Evolutionary conservation across 176 grass and related monocot species (phyloP).

Genomic region (Alloteropsis semialata): DNA sequence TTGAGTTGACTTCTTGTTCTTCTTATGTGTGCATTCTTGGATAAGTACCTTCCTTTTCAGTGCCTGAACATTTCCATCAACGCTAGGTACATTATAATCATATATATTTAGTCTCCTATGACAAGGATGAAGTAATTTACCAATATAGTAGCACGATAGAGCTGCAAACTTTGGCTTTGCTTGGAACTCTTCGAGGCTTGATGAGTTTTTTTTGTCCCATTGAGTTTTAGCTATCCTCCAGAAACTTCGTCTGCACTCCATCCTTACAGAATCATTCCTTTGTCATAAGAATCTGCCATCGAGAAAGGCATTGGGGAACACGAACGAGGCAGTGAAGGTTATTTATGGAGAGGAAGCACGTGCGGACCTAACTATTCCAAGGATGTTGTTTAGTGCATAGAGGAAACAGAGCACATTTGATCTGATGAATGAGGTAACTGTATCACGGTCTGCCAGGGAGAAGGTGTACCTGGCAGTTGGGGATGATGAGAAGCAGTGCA

Average conservation of each 20-base stretch:
- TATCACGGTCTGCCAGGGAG: neutral
- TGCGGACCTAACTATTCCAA: neutral
- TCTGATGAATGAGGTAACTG: neutral
- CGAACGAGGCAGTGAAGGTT: neutral
- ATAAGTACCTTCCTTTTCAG: neutral
- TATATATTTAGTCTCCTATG: neutral
- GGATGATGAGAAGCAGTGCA: neutral
- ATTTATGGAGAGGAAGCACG: neutral
- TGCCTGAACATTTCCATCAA: neutral
- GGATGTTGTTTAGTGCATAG: neutral
- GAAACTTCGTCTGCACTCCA: neutral
- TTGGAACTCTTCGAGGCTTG: neutral
- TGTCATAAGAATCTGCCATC: conserved; percentile 5
- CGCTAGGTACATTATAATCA: neutral
- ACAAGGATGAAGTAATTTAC: conserved; percentile 10
- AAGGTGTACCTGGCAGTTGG: neutral
- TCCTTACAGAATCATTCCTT: conserved; percentile 7
- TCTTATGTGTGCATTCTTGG: neutral
- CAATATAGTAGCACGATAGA: neutral
- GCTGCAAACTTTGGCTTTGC: neutral
- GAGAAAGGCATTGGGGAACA: neutral
- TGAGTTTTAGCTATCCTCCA: conserved; percentile 3
- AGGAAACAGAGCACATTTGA: neutral
- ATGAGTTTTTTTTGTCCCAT: neutral
- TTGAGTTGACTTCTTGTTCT: neutral